Conservation (phyloP, 345 rosid species). For the Populus nigra region DNA sequence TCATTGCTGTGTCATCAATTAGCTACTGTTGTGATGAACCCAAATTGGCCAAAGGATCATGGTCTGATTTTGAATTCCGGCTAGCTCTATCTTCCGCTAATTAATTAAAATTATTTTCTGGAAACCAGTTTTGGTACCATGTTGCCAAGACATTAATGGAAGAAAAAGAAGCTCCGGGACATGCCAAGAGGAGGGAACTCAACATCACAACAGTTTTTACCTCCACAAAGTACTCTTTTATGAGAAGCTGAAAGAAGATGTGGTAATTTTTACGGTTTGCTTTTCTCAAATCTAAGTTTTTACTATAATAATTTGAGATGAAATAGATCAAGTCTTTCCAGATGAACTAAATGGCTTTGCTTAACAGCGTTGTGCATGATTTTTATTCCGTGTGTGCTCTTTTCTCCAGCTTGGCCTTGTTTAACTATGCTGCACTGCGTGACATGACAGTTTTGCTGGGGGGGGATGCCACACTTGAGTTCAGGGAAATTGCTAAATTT, state of each 20-base stretch:
- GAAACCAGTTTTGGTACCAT: slow-evolving; percentile 27
- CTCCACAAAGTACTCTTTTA: too few species aligned
- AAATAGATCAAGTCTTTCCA: too few species aligned
- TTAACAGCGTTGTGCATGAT: background rate
- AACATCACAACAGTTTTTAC: slow-evolving; percentile 19
- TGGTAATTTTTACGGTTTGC: too few species aligned
- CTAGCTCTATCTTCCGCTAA: background rate
- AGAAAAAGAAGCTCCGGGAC: slow-evolving; percentile 46
- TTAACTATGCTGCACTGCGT: background rate
- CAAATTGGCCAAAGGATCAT: slow-evolving; percentile 31
- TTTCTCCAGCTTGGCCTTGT: background rate
- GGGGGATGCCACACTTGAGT: slow-evolving; percentile 20
- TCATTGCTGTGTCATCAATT: slow-evolving; percentile 26
- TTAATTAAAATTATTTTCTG: background rate
- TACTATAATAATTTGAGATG: too few species aligned
- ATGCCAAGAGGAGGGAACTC: slow-evolving; percentile 32
- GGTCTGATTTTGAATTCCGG: slow-evolving; percentile 32
- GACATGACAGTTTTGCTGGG: slow-evolving; percentile 23
- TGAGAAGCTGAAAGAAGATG: too few species aligned
- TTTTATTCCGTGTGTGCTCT: background rate
- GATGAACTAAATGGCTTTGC: too few species aligned
- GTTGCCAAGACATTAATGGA: slow-evolving; percentile 41
- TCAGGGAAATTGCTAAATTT: slow-evolving; percentile 42
- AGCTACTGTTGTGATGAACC: slow-evolving; percentile 24
- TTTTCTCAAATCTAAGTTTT: too few species aligned